These are phyloP conservation scores for Stagonosporopsis tanaceti DNA, from an alignment of 2,329 filamentous ascomycete genomes.

Conservation along the genomic window DNA sequence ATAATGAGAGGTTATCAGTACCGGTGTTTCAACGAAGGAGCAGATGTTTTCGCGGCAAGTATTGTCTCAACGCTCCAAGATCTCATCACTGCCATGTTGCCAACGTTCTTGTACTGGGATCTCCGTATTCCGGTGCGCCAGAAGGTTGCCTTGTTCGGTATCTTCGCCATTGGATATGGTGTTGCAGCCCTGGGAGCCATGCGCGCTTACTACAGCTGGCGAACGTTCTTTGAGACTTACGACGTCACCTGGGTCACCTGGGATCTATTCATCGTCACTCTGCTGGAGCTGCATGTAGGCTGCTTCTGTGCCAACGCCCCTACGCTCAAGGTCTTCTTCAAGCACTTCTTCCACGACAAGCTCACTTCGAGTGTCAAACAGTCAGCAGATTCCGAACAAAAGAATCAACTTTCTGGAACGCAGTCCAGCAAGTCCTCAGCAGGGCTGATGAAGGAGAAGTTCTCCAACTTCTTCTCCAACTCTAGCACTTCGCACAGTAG, in stretches of 20 bases:
- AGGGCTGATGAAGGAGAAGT: conserved; percentile 16
- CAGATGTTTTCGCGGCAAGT: conserved; percentile 39
- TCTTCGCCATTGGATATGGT: conserved; percentile 45
- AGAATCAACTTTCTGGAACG: background rate
- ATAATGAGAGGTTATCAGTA: conserved; percentile 34
- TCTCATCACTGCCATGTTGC: conserved; percentile 41
- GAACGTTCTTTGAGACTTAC: conserved; percentile 40
- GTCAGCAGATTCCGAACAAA: background rate
- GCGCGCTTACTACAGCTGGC: conserved; percentile 40
- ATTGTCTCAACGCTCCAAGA: conserved; percentile 41
- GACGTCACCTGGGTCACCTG: conserved; percentile 41
- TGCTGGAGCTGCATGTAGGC: conserved; percentile 42
- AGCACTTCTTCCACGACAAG: conserved; percentile 37
- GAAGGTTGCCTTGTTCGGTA: conserved; percentile 40
- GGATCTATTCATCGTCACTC: conserved; percentile 28
- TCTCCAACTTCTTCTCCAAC: conserved; percentile 20
- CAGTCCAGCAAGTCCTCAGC: conserved; percentile 17
- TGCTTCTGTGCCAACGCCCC: conserved; percentile 44
- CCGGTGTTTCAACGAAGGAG: conserved; percentile 44
- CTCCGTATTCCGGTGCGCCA: conserved; percentile 39
- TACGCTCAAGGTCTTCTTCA: conserved; percentile 45
- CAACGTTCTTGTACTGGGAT: conserved; percentile 45
- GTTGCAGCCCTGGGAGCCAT: conserved; percentile 34
- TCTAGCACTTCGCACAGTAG: conserved; percentile 14
- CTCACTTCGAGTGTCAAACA: conserved; percentile 24